These are phyloP conservation scores for Aquanectria penicillioides DNA, from an alignment of 2,329 filamentous ascomycete genomes.

Conservation along the genomic window DNA sequence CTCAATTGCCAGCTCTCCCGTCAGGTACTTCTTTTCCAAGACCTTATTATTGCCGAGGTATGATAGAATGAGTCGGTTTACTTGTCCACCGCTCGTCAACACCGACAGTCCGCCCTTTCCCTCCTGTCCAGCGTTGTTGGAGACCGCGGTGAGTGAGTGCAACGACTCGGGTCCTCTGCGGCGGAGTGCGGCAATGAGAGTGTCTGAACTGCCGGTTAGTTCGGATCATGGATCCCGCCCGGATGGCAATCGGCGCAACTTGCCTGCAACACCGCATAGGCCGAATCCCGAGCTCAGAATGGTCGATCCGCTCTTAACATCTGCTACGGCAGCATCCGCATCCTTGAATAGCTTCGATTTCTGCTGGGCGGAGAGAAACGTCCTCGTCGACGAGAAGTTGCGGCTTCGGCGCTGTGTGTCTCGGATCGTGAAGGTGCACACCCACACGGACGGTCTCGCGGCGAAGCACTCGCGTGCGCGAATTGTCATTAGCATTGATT, in stretches of 20 bases:
- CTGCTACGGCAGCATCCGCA: slow-evolving; percentile 75
- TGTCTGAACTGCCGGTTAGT: slow-evolving; percentile 60
- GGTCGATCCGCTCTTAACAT: slow-evolving; percentile 75
- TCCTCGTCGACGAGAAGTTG: slow-evolving; percentile 34
- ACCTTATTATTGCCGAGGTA: slow-evolving; percentile 83
- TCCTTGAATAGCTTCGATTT: slow-evolving; percentile 60
- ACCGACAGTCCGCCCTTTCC: slow-evolving; percentile 75
- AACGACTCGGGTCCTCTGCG: slow-evolving; percentile 68
- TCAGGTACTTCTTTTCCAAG: slow-evolving; percentile 78
- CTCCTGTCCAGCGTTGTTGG: slow-evolving; percentile 81
- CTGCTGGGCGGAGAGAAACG: slow-evolving; percentile 15
- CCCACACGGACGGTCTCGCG: slow-evolving; percentile 30
- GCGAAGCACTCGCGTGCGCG: slow-evolving; percentile 10
- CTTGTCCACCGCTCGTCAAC: slow-evolving; percentile 74
- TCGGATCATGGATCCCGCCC: background rate
- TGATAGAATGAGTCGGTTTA: slow-evolving; percentile 77
- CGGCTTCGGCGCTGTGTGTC: slow-evolving; percentile 13
- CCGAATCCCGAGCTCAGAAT: slow-evolving; percentile 84
- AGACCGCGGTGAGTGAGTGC: slow-evolving; percentile 77
- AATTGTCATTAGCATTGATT: slow-evolving; percentile 18
- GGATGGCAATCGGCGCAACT: background rate
- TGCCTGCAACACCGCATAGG: slow-evolving; percentile 79
- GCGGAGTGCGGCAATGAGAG: slow-evolving; percentile 75
- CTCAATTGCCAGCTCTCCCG: slow-evolving; percentile 78
- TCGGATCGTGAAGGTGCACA: slow-evolving; percentile 34